Evolutionary conservation across 495 filamentous ascomycete genomes (phyloP), one percentile per base, ranked within the genome.

Genomic region (Bryoglossum gracile): DNA sequence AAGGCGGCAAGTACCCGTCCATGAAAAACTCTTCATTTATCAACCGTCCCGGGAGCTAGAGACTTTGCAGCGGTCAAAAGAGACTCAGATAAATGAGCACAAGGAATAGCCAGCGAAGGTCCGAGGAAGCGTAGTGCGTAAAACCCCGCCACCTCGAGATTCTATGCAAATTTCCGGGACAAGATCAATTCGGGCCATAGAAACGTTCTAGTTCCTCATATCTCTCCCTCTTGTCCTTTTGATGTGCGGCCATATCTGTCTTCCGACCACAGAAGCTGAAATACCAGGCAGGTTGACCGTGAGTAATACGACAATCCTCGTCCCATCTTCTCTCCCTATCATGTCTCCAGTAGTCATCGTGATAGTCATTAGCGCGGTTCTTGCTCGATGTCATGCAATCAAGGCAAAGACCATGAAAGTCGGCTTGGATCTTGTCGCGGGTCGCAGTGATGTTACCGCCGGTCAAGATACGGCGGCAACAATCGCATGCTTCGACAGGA

Each of bases 331-430:
- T 30, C 5, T 33, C 10, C 3, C 1, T 1, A 8, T 44, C 25
- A 22, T 32, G 24, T 6, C 8, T 1, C 42, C 42, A 44, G 13
- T 44, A 44, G 18, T 30, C 42, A 6, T 44, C 23, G 26, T 43
- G 1, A 2, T 6, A 3, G 25, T 32, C 41, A 13, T 6, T 13
- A 30, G 5, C 26, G 6, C 41, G 22, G 22, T 13, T 5, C 41
- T 44, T 44, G 6, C 22, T 26, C 13, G 6, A 28, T 10, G 5
- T 11, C 13, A 44, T 44, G 41, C 41, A 44, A 21, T 44, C 41
- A 4, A 44, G 17, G 17, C 41, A 44, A 3, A 44, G 14, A 28
- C 41, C 41, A 32, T 30, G 10, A 18, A 44, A 44, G 16, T 44
- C 17, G 9, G 16, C 18, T 3, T 3, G 3, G 3, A 44, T 9